Percentiles rank a stretch among this genome's conserved stretches.
Evolutionary conservation across 1,139 yeast species (phyloP).

Genomic region (Hemisphaericaspora xylofermentans): DNA sequence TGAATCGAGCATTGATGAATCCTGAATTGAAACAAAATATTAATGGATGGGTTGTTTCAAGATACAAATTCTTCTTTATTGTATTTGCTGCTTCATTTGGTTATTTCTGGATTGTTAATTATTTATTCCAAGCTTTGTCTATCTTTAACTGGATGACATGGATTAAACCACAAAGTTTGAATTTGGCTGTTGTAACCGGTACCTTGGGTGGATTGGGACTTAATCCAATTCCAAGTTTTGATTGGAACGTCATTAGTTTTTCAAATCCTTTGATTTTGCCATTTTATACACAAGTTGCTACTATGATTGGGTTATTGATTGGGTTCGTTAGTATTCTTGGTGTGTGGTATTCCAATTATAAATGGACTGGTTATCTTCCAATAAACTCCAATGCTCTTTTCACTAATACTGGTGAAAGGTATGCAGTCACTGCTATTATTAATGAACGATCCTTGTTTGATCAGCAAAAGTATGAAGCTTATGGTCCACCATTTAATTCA

Average conservation of each 20-base stretch:
- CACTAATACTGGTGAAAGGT: slow-evolving; percentile 47
- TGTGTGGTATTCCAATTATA: slow-evolving; percentile 50
- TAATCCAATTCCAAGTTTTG: slow-evolving; percentile 57
- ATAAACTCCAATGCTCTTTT: slow-evolving; percentile 47
- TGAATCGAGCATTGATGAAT: slow-evolving; percentile 51
- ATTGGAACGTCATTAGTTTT: slow-evolving; percentile 40
- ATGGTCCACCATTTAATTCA: slow-evolving; percentile 48
- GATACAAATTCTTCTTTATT: slow-evolving; percentile 30
- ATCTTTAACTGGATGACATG: slow-evolving; percentile 40
- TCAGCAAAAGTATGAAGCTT: slow-evolving; percentile 36
- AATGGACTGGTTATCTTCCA: slow-evolving; percentile 54
- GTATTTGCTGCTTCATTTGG: slow-evolving; percentile 24
- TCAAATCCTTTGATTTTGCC: slow-evolving; percentile 38
- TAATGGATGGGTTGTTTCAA: slow-evolving; percentile 37
- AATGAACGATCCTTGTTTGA: slow-evolving; percentile 38
- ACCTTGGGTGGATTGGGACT: slow-evolving; percentile 51
- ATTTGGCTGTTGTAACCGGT: slow-evolving; percentile 59
- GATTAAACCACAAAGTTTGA: slow-evolving; percentile 31
- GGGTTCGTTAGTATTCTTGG: slow-evolving; percentile 44
- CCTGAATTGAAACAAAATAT: slow-evolving; percentile 41
- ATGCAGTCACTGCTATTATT: slow-evolving; percentile 42
- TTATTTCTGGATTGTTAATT: slow-evolving; percentile 38
- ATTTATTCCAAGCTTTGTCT: slow-evolving; percentile 32
- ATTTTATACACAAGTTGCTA: slow-evolving; percentile 44
- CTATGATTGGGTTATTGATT: slow-evolving; percentile 42